phyloP scores from a whole-genome alignment of 139 green algal genomes.

The Asterochloris sp. region DNA sequence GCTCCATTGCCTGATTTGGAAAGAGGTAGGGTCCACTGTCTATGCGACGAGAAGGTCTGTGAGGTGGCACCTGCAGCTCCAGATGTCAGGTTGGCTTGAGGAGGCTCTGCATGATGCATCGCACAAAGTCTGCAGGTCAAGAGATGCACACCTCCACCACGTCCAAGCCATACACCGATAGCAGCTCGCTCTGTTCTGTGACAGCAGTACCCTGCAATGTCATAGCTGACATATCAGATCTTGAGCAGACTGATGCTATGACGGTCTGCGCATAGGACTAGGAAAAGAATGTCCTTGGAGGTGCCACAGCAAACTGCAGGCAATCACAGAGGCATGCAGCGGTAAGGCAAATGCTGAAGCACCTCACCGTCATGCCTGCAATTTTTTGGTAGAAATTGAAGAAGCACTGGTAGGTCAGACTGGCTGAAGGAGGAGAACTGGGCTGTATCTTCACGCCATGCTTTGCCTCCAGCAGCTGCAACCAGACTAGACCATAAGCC shows the following conservation, averaged over 20 bases:
- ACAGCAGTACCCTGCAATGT: slow-evolving; percentile 40
- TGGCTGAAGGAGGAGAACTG: slow-evolving; percentile 16
- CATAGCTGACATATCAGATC: background rate
- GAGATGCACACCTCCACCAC: slow-evolving; percentile 80
- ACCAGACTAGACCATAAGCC: background rate
- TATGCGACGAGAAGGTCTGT: too few species aligned
- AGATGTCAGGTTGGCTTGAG: too few species aligned
- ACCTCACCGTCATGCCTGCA: slow-evolving; percentile 67
- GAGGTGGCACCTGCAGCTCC: too few species aligned
- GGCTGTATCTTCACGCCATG: slow-evolving; percentile 41
- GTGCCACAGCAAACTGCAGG: too few species aligned
- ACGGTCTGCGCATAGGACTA: background rate
- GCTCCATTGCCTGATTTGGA: too few species aligned
- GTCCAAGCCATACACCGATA: slow-evolving; percentile 51
- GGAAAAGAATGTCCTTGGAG: background rate
- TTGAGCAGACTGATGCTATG: background rate
- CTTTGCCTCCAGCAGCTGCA: slow-evolving; percentile 71
- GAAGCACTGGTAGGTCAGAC: slow-evolving; percentile 68
- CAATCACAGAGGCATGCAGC: background rate
- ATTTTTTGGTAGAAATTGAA: slow-evolving; percentile 68
- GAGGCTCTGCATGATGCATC: background rate
- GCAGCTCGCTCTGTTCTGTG: slow-evolving; percentile 50
- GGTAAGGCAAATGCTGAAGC: too few species aligned
- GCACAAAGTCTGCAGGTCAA: background rate
- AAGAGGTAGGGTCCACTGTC: too few species aligned